Conservation (phyloP, 495 filamentous ascomycete species). For the Aspergillus coremiiformis region DNA sequence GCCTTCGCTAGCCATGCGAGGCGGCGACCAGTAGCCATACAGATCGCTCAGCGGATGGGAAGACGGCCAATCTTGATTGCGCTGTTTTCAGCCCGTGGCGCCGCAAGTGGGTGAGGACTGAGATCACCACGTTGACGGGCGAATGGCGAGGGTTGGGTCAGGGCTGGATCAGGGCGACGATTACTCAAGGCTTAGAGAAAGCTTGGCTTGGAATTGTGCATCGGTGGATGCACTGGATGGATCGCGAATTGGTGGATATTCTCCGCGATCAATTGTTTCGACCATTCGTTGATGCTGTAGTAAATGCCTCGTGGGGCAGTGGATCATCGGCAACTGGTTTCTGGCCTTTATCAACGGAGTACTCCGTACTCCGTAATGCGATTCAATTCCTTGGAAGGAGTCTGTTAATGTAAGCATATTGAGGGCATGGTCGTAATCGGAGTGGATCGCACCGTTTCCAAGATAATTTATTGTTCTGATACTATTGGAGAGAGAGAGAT, state of each 20-base stretch:
- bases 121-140: neutral
- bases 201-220: conserved; percentile 11
- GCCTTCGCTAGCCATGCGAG: neutral
- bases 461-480: too few species aligned
- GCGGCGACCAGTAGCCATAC: neutral
- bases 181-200: conserved; percentile 19
- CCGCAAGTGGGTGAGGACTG: conserved; percentile 1
- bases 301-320: neutral
- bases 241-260: neutral
- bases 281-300: neutral
- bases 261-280: neutral
- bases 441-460: too few species aligned
- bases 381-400: too few species aligned
- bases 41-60: neutral
- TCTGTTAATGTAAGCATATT: too few species aligned
- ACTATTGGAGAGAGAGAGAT: too few species aligned
- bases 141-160: conserved; percentile 4
- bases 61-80: neutral
- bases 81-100: neutral
- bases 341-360: too few species aligned
- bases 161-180: neutral
- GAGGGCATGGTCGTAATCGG: too few species aligned
- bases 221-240: neutral
- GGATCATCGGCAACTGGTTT: neutral
- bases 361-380: too few species aligned